Evolutionary conservation across 768 basidiomycete species (phyloP), one percentile per base, ranked within the genome.

Genomic region (Suillus hirtellus): DNA sequence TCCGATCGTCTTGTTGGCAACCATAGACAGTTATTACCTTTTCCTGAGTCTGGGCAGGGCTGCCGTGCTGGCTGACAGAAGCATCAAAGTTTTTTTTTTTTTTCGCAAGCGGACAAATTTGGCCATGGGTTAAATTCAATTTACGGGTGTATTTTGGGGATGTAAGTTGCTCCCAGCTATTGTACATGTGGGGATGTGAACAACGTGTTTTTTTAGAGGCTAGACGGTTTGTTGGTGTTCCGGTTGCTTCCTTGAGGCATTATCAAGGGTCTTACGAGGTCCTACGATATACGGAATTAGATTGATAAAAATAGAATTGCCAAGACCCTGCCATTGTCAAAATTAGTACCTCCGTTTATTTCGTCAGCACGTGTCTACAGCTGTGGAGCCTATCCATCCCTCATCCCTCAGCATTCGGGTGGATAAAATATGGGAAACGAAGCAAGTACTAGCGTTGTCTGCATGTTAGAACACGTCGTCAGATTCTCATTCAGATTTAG

Each of bases 401-500:
- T 24, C 47, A 50, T 8, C 15, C 27, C 31, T 34, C 10, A 53
- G 19, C 50, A 6, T 5, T 31, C 31, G 31, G 31, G 31, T 31
- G 31, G 31, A 31, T 31, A 31, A 31, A 31, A 31, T 31, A 31
- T 31, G 31, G 1, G 58, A 50, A 56, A 34, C 37, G 59, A 24
- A 24, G 38, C 21, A 5, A 12, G 7, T 27, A 31, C 31, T 31
- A 31, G 31, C 31, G 52, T 37, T 42, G 15, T 2, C 52, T 60
- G 50, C 61, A 55, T 21, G 61, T 42, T 47, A 4, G n/a, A n/a
- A 46, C 40, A 54, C 56, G 59, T 70, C 49, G 55, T 65, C 38
- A 58, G 58, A 49, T 62, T 61, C 59, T 10, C 61, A 14, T 35
- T 64, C 35, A 74, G 71, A 71, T 66, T 54, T 71, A 67, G 71